phyloP scores from a whole-genome alignment of 495 filamentous ascomycete species.

The Penicillium malachiteum region DNA sequence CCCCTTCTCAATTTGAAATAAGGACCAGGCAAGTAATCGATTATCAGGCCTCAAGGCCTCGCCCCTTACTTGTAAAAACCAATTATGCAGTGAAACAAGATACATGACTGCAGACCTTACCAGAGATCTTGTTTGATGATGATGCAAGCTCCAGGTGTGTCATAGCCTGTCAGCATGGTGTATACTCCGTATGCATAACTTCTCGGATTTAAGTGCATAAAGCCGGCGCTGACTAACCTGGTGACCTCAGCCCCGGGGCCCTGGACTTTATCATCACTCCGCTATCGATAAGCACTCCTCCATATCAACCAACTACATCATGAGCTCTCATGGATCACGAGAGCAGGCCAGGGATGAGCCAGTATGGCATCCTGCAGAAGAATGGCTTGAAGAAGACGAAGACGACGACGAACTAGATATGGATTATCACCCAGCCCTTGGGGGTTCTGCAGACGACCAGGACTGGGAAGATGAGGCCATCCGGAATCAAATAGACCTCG shows the following conservation, averaged over 20 bases:
- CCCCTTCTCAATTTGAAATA: no score
- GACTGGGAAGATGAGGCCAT: slow-evolving; percentile 18
- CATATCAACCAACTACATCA: slow-evolving; percentile 17
- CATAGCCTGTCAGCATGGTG: neutral
- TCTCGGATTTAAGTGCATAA: slow-evolving; percentile 6
- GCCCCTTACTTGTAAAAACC: no score
- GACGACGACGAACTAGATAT: slow-evolving; percentile 31
- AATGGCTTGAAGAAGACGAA: slow-evolving; percentile 47
- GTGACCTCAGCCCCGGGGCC: neutral
- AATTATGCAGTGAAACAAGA: no score
- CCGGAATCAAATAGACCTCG: slow-evolving; percentile 42
- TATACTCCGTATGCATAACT: no score
- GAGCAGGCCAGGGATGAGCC: slow-evolving; percentile 11
- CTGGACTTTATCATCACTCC: neutral
- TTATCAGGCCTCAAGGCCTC: no score
- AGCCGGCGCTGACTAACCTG: neutral
- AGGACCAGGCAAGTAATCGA: no score
- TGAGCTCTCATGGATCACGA: slow-evolving; percentile 14
- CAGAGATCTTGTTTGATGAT: neutral
- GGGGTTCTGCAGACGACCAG: slow-evolving; percentile 13
- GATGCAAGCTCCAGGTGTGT: neutral
- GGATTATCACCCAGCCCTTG: slow-evolving; percentile 23
- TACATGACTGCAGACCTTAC: neutral
- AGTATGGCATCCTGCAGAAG: slow-evolving; percentile 39
- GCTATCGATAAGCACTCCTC: slow-evolving; percentile 33